These are phyloP conservation scores for Skeletonema menzelii DNA, from an alignment of 108 stramenopile genomes.

Conservation along the genomic window DNA sequence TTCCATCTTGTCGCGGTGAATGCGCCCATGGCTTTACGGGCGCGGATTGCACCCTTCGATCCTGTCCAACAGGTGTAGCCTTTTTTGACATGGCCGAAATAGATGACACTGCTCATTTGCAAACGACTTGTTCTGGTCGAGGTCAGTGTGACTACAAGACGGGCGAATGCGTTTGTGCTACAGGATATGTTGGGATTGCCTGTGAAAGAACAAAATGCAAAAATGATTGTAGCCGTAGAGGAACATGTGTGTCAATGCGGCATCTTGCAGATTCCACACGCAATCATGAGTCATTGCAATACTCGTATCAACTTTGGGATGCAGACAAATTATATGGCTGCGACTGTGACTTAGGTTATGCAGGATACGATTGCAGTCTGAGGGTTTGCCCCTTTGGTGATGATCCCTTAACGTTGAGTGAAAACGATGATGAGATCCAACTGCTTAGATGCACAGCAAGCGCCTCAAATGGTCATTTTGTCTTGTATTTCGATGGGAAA, in stretches of 20 bases:
- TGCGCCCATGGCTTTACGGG: slow-evolving; percentile 44
- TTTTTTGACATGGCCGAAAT: slow-evolving; percentile 41
- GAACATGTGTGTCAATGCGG: slow-evolving; percentile 28
- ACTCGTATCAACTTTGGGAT: slow-evolving; percentile 58
- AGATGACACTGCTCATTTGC: slow-evolving; percentile 48
- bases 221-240: slow-evolving; percentile 32
- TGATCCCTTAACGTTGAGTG: slow-evolving; percentile 67
- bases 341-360: slow-evolving; percentile 67
- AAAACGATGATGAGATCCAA: slow-evolving; percentile 56
- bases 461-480: slow-evolving; percentile 50
- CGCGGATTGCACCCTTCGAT: slow-evolving; percentile 44
- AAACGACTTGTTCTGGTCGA: slow-evolving; percentile 57
- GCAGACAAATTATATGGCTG: slow-evolving; percentile 81
- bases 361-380: slow-evolving; percentile 63
- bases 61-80: slow-evolving; percentile 43
- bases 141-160: slow-evolving; percentile 46
- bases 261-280: slow-evolving; percentile 32
- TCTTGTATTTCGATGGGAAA: slow-evolving; percentile 38
- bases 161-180: slow-evolving; percentile 58
- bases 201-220: slow-evolving; percentile 56
- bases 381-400: slow-evolving; percentile 67
- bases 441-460: slow-evolving; percentile 56
- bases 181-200: slow-evolving; percentile 56
- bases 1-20: slow-evolving; percentile 17
- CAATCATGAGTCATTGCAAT: slow-evolving; percentile 31